Conservation (phyloP, 768 basidiomycete genomes). For the Lanmaoa rubissima region DNA sequence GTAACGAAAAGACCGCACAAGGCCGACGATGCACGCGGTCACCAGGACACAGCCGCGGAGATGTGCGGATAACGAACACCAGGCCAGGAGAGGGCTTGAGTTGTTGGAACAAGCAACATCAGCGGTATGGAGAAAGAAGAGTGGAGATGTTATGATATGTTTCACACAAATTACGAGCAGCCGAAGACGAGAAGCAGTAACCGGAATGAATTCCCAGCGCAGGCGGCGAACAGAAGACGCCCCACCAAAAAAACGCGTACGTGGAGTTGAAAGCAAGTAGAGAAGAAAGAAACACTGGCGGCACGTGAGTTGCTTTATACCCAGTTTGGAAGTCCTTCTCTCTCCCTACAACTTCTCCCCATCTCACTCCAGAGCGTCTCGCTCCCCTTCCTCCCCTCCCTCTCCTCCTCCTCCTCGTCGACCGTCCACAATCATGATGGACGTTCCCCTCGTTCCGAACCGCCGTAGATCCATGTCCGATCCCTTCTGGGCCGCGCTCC, state of each 20-base stretch:
- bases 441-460: constrained; percentile 34
- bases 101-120: neutral
- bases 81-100: neutral
- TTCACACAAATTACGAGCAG: neutral
- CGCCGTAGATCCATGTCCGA: constrained; percentile 55
- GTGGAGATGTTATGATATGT: neutral
- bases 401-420: neutral
- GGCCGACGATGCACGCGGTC: neutral
- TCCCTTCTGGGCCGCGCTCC: constrained; percentile 65
- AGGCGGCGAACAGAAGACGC: neutral
- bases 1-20: neutral
- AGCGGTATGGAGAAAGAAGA: neutral
- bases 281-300: neutral
- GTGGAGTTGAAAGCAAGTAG: neutral
- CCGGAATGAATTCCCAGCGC: neutral
- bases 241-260: neutral
- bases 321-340: constrained; percentile 30
- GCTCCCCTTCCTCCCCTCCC: constrained; percentile 3
- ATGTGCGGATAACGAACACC: neutral
- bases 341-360: constrained; percentile 21
- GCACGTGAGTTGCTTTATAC: constrained; percentile 20
- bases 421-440: constrained; percentile 17
- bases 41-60: neutral
- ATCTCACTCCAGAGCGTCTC: constrained; percentile 21
- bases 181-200: neutral